Conservation (phyloP, 2,329 filamentous ascomycete species). For the Celoporthe dispersa region DNA sequence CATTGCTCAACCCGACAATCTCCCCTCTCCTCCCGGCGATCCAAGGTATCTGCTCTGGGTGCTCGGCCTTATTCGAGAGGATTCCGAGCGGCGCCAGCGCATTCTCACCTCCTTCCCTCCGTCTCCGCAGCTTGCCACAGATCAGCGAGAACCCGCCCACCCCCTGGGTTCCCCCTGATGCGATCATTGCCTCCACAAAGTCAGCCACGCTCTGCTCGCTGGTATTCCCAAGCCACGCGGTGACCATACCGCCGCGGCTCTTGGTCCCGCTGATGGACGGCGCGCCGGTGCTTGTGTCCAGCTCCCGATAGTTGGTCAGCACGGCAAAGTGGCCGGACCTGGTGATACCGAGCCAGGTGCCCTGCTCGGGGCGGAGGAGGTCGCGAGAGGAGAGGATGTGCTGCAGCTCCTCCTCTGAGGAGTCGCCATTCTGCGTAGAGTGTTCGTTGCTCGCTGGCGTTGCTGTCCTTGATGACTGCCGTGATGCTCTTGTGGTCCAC, state of each 20-base stretch:
- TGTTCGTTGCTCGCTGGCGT: constrained; percentile 26
- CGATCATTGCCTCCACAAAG: constrained; percentile 58
- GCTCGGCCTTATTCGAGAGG: constrained; percentile 63
- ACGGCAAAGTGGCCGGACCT: constrained; percentile 64
- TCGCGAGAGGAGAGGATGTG: constrained; percentile 64
- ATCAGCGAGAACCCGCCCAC: constrained; percentile 70
- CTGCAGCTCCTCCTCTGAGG: constrained; percentile 28
- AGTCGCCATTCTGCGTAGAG: constrained; percentile 18
- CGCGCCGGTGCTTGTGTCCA: constrained; percentile 49
- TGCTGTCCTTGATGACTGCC: constrained; percentile 22
- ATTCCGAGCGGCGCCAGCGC: constrained; percentile 59
- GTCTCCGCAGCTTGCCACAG: constrained; percentile 60
- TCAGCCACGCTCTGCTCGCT: constrained; percentile 52
- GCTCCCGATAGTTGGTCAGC: constrained; percentile 70
- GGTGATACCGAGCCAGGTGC: constrained; percentile 70
- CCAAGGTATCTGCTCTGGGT: constrained; percentile 59
- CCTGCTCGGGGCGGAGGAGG: constrained; percentile 63
- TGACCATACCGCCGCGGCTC: constrained; percentile 68
- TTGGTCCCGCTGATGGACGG: constrained; percentile 59
- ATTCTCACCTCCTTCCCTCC: constrained; percentile 30
- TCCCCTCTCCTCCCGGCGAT: constrained; percentile 56
- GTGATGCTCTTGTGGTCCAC: constrained; percentile 53
- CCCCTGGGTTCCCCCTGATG: constrained; percentile 58
- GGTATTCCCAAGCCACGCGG: constrained; percentile 60
- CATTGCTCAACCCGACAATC: constrained; percentile 66